Base-by-base conservation (phyloP, 768 basidiomycete species). In the Panaeolus cyanescens region DNA sequence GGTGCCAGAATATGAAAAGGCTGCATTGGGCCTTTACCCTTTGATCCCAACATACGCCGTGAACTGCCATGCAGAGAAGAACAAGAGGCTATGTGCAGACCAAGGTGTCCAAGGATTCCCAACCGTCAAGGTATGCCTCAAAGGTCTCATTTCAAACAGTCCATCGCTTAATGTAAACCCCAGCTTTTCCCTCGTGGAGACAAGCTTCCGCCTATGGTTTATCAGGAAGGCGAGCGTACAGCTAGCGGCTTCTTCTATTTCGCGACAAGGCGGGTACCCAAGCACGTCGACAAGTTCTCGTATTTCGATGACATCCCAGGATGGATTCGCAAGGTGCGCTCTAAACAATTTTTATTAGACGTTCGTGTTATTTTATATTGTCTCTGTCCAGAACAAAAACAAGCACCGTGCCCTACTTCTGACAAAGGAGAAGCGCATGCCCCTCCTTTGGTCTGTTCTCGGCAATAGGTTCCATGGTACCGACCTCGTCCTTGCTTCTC, bases 41-140 rank as follows among this genome's bases (percentile, higher is more conserved):
- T 79, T 97, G 28, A 80, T 98, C 22, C 94, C 94, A 0, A 83
- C 91, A 59, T 97, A 95, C 72, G 93, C 95, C 12, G 85, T 98
- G n/a, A 93, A 98, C 71, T 98, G 95, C 64, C 95, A 97, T 68
- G 88, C 84, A 13, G 83, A 87, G 32, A 79, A 78, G 70, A 96
- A 98, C 74, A 95, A 90, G 73, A 81, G 78, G 9, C 75, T 98
- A 6, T 98, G 96, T 69, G 85, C 86, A 0, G 36, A 28, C 25
- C 64, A 88, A 84, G 87, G 87, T 13, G 85, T 97, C 20, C 81
- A 95, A 75, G 95, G 95, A 2, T 98, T 95, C 83, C 95, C 95
- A 2, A 97, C 95, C 2, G 80, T 98, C 72, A 98, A 98, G 79
- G 87, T 89, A 66, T 50, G 73, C 61, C 42, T n/a, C 9, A 37